Conservation (phyloP, 2,329 filamentous ascomycete genomes). For the Harringtonia lauricola region DNA sequence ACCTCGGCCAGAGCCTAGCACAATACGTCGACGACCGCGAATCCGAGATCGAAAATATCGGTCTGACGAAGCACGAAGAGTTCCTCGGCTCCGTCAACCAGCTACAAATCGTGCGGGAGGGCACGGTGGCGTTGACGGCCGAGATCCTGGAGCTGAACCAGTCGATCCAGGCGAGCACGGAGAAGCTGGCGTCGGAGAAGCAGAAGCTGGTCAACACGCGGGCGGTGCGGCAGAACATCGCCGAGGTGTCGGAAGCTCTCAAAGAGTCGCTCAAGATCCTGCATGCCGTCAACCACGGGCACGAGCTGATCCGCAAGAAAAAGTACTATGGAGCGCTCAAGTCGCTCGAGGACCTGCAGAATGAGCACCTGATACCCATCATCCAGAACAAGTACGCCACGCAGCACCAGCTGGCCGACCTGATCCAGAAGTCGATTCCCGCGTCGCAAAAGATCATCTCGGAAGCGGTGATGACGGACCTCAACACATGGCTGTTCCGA, state of each 20-base stretch:
- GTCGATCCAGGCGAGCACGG: slow-evolving; percentile 88
- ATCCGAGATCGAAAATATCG: slow-evolving; percentile 84
- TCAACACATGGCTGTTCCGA: slow-evolving; percentile 93
- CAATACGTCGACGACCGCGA: slow-evolving; percentile 82
- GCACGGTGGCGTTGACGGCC: slow-evolving; percentile 75
- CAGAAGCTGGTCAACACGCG: slow-evolving; percentile 87
- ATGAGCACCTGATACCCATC: slow-evolving; percentile 71
- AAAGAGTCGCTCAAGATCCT: slow-evolving; percentile 88
- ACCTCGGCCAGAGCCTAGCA: slow-evolving; percentile 66
- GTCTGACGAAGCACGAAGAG: slow-evolving; percentile 91
- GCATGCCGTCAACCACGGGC: slow-evolving; percentile 84
- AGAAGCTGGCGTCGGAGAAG: slow-evolving; percentile 90
- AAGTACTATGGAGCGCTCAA: slow-evolving; percentile 93
- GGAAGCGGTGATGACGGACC: slow-evolving; percentile 90
- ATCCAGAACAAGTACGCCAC: slow-evolving; percentile 77
- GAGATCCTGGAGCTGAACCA: slow-evolving; percentile 91
- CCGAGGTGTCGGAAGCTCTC: slow-evolving; percentile 79
- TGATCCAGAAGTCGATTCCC: slow-evolving; percentile 93
- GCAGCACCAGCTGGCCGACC: slow-evolving; percentile 86
- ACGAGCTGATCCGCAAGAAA: slow-evolving; percentile 83
- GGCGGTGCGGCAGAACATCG: slow-evolving; percentile 87
- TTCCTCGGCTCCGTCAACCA: slow-evolving; percentile 91
- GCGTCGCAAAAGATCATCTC: slow-evolving; percentile 87
- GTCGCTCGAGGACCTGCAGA: slow-evolving; percentile 89
- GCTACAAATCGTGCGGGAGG: slow-evolving; percentile 82